phyloP scores from a whole-genome alignment of 306 rosid genomes.

The Malus domestica region DNA sequence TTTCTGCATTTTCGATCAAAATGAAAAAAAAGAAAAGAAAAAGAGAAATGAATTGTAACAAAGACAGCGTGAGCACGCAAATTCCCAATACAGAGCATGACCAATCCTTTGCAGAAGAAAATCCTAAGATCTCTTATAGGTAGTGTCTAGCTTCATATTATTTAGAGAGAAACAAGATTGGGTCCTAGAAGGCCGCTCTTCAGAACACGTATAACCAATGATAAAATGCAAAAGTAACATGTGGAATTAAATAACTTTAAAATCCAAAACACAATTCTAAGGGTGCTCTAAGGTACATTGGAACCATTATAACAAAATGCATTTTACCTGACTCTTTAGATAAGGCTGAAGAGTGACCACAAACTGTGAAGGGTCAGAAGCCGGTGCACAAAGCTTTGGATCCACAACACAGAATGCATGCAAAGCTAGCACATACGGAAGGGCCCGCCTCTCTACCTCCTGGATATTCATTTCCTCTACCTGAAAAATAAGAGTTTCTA shows the following conservation, averaged over 20 bases:
- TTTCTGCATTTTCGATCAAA: neutral
- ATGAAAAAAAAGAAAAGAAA: too few relatives aligned
- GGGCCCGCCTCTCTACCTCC: slow-evolving; percentile 66
- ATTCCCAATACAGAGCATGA: neutral
- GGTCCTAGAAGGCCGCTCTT: neutral
- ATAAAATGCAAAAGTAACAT: neutral
- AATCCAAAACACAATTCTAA: neutral
- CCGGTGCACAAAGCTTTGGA: slow-evolving; percentile 84
- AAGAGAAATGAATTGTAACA: neutral
- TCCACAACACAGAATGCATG: slow-evolving; percentile 96
- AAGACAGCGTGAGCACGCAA: neutral
- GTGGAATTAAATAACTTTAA: neutral
- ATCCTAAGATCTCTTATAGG: neutral
- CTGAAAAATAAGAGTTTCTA: slow-evolving; percentile 35
- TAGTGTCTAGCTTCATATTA: neutral
- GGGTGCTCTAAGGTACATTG: neutral
- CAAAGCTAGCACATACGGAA: slow-evolving; percentile 80
- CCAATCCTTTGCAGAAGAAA: neutral
- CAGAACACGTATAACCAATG: neutral
- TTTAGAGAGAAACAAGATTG: neutral
- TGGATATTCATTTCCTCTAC: slow-evolving; percentile 70
- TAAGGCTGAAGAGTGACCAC: slow-evolving; percentile 97
- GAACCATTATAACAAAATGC: neutral
- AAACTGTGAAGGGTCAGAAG: slow-evolving; percentile 89
- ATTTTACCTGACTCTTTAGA: slow-evolving; percentile 80